Percentiles rank a stretch among this genome's conserved stretches.
These are phyloP conservation scores for Erodium moschatum DNA, from an alignment of 441 rosid genomes.

Conservation along the genomic window DNA sequence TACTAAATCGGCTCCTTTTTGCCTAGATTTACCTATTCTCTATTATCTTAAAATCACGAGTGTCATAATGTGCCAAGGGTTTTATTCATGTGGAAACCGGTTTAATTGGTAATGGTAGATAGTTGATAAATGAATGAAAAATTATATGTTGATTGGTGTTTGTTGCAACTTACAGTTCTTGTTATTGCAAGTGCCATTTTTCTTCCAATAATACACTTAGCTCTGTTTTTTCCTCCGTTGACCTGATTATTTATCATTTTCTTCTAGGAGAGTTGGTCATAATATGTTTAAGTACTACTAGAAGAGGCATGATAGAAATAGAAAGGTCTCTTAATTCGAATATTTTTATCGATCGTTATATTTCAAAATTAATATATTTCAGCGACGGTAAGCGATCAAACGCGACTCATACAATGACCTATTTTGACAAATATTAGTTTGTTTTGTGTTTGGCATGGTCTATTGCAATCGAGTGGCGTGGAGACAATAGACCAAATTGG, in stretches of 20 bases:
- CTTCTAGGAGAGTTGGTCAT: neutral
- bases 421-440: too few species aligned
- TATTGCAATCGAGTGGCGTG: too few species aligned
- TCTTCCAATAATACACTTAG: neutral
- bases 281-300: neutral
- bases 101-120: neutral
- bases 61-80: neutral
- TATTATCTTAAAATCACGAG: neutral
- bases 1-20: neutral
- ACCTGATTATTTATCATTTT: neutral
- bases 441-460: too few species aligned
- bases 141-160: neutral
- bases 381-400: neutral
- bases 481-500: too few species aligned
- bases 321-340: neutral
- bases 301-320: too few species aligned
- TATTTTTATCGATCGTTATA: neutral
- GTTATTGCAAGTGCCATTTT: neutral
- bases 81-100: neutral
- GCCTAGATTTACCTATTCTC: neutral
- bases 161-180: neutral
- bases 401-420: neutral
- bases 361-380: neutral
- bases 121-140: neutral
- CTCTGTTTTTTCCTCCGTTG: neutral